Conservation (phyloP, 192 early-diverging fungal genomes). For the Coemansia sp. region DNA sequence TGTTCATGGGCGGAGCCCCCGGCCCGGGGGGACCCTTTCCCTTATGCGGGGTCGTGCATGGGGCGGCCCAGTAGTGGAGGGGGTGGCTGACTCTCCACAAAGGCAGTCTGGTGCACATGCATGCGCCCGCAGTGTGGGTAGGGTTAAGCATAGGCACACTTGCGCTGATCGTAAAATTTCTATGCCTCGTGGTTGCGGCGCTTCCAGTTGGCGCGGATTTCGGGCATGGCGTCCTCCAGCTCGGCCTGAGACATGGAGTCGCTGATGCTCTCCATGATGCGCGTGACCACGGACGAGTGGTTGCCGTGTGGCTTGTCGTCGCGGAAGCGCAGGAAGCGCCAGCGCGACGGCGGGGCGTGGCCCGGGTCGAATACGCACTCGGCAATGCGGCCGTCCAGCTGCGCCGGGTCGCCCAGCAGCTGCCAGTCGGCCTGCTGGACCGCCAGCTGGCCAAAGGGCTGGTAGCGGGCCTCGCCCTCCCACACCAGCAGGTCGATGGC, state of each 20-base stretch:
- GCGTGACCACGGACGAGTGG: constrained; percentile 53
- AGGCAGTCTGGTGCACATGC: too few species aligned
- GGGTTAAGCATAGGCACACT: too few species aligned
- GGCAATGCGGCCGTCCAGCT: constrained; percentile 54
- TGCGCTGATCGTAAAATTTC: too few species aligned
- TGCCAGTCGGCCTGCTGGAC: constrained; percentile 56
- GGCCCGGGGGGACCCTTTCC: too few species aligned
- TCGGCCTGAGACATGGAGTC: constrained; percentile 55
- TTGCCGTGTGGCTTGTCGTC: constrained; percentile 76
- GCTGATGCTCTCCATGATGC: constrained; percentile 61
- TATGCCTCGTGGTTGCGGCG: constrained; percentile 1
- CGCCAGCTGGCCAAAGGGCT: constrained; percentile 49
- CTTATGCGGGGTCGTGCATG: too few species aligned
- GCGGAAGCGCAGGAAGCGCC: constrained; percentile 73
- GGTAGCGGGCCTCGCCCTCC: constrained; percentile 38
- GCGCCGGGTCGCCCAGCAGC: background rate
- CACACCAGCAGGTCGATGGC: constrained; percentile 51
- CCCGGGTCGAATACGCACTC: constrained; percentile 59
- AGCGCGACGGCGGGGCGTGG: constrained; percentile 38
- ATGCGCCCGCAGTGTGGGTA: too few species aligned
- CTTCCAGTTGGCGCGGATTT: constrained; percentile 18
- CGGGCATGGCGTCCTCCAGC: background rate
- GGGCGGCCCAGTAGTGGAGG: too few species aligned
- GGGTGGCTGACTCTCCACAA: too few species aligned
- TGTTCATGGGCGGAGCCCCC: too few species aligned